Evolutionary conservation across 2,329 filamentous ascomycete species (phyloP).

Genomic region (Verticillium albo-atrum): DNA sequence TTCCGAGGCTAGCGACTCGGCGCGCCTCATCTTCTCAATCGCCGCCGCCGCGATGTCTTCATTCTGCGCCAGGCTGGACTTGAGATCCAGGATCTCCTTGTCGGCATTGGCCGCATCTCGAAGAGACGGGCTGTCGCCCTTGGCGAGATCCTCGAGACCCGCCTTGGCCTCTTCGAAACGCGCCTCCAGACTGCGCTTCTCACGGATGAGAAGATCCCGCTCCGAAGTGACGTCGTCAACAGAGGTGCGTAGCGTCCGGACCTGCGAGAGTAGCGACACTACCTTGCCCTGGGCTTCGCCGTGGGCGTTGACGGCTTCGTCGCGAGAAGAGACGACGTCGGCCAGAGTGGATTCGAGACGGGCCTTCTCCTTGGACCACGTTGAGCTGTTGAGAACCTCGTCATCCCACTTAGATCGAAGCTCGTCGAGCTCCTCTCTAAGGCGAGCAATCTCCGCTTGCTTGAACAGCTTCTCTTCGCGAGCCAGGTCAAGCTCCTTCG

Average conservation of each 20-base stretch:
- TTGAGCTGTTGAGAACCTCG: conserved; percentile 94
- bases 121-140: conserved; percentile 80
- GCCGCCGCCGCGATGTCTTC: conserved; percentile 89
- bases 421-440: conserved; percentile 95
- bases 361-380: conserved; percentile 97
- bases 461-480: conserved; percentile 83
- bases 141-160: conserved; percentile 81
- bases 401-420: conserved; percentile 96
- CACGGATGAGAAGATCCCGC: conserved; percentile 76
- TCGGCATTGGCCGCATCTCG: conserved; percentile 87
- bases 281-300: conserved; percentile 94
- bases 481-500: conserved; percentile 88
- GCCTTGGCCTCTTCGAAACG: conserved; percentile 83
- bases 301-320: conserved; percentile 89
- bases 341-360: conserved; percentile 85
- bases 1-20: conserved; percentile 81
- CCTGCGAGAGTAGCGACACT: conserved; percentile 83
- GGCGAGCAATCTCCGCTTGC: conserved; percentile 79
- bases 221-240: conserved; percentile 85
- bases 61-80: conserved; percentile 82
- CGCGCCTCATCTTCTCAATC: conserved; percentile 94
- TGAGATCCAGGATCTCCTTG: conserved; percentile 83
- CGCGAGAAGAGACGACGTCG: conserved; percentile 83
- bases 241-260: conserved; percentile 74
- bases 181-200: conserved; percentile 85